phyloP scores from a whole-genome alignment of 331 rosid genomes.

The Rhamnella rubrinervis region DNA sequence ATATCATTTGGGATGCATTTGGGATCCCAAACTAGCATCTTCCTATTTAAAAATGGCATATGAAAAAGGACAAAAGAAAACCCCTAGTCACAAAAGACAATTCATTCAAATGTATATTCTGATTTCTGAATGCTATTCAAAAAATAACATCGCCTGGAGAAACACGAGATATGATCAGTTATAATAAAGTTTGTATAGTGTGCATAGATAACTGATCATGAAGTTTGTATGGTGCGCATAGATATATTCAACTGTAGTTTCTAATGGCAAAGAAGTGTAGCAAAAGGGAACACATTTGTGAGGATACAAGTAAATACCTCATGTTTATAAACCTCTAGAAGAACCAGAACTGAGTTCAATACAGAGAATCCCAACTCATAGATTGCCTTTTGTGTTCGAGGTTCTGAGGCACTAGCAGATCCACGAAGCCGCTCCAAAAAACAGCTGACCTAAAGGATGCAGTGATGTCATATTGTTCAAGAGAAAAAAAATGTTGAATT shows the following conservation, averaged over 20 bases:
- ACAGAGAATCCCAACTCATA: constrained; percentile 85
- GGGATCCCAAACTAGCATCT: too few relatives aligned
- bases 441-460: constrained; percentile 79
- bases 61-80: background rate
- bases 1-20: too few relatives aligned
- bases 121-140: too few relatives aligned
- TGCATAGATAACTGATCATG: background rate
- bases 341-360: constrained; percentile 60
- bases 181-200: background rate
- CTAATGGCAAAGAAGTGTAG: background rate
- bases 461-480: constrained; percentile 23
- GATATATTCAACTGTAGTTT: background rate
- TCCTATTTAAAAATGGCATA: too few relatives aligned
- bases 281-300: background rate
- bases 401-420: constrained; percentile 90
- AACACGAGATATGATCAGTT: background rate
- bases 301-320: constrained; percentile 59
- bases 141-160: background rate
- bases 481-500: background rate
- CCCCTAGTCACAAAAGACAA: background rate
- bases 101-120: too few relatives aligned
- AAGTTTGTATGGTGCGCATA: background rate
- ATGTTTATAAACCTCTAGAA: constrained; percentile 86
- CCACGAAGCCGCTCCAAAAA: constrained; percentile 94
- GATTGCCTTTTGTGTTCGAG: constrained; percentile 83